Percentiles rank a stretch among this genome's conserved stretches.
Evolutionary conservation across 2,329 filamentous ascomycete species (phyloP).

Genomic region (Dothistroma pini): DNA sequence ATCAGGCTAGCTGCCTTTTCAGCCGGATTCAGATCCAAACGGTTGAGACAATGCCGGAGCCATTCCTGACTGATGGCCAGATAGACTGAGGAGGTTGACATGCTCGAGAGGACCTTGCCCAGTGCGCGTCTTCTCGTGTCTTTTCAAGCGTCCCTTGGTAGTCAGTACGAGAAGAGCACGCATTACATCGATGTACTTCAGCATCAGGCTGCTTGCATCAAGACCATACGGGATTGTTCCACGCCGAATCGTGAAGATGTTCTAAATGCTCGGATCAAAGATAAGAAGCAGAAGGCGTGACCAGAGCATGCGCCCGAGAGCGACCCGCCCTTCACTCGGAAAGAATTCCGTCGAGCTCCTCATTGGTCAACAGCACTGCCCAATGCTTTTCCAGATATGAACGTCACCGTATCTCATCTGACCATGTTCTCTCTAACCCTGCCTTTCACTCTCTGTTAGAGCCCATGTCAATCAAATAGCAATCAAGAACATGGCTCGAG

Average conservation of each 20-base stretch:
- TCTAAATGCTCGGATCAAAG: background rate
- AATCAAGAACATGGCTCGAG: background rate
- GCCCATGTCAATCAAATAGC: background rate
- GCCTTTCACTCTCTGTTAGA: background rate
- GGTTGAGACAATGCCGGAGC: too few species aligned
- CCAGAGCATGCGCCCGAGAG: background rate
- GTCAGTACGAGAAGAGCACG: background rate
- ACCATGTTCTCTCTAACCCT: background rate
- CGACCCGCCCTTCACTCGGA: background rate
- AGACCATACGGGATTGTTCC: background rate
- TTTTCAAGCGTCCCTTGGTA: background rate
- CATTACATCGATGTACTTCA: background rate
- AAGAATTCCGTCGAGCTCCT: background rate
- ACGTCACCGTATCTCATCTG: background rate
- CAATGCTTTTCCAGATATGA: background rate
- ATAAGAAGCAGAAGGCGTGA: background rate
- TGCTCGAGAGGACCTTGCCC: too few species aligned
- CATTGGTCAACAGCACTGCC: background rate
- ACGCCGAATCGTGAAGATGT: too few species aligned
- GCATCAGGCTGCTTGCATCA: background rate
- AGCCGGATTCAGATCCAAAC: background rate
- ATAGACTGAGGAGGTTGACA: too few species aligned
- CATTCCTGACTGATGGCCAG: too few species aligned
- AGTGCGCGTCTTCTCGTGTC: background rate
- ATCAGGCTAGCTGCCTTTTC: background rate